phyloP scores from a whole-genome alignment of 1,284 basidiomycete species.

The Erythrobasidium hasegawianum region DNA sequence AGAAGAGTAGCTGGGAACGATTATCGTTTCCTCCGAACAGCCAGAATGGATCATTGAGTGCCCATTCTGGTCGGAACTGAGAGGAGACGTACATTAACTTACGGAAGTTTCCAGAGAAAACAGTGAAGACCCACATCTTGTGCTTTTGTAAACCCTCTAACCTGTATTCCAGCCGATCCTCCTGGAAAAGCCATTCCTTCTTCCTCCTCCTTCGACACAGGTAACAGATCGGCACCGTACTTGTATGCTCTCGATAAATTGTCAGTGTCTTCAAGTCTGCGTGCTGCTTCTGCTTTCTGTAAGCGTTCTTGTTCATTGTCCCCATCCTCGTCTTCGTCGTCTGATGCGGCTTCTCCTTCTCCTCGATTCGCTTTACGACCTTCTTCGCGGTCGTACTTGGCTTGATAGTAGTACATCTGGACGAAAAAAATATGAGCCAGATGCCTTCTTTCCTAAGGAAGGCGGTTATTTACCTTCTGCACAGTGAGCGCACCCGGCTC shows the following conservation, averaged over 20 bases:
- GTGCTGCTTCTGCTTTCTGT: conserved; percentile 20
- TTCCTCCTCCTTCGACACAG: conserved; percentile 31
- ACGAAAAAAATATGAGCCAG: not conserved
- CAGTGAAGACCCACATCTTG: not conserved
- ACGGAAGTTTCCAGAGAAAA: not conserved
- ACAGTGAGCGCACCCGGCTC: conserved; percentile 20
- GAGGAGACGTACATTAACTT: not conserved
- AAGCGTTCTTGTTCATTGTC: conserved; percentile 26
- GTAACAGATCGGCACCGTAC: conserved; percentile 31
- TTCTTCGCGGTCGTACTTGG: conserved; percentile 12
- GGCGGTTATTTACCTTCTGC: conserved; percentile 14
- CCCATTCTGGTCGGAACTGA: conserved; percentile 32
- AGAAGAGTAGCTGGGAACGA: conserved; percentile 8
- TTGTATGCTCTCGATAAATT: conserved; percentile 30
- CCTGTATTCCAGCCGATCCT: conserved; percentile 19
- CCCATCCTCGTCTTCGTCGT: conserved; percentile 15
- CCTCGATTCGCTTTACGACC: conserved; percentile 4
- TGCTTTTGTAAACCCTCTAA: conserved; percentile 24
- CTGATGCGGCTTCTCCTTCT: conserved; percentile 7
- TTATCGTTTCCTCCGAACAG: conserved; percentile 18
- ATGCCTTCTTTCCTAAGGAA: not conserved
- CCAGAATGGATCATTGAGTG: conserved; percentile 30
- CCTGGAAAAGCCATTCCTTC: conserved; percentile 17
- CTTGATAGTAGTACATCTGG: conserved; percentile 28
- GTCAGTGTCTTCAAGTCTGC: conserved; percentile 20